These are phyloP conservation scores for Aspergillus carbonarius DNA, from an alignment of 2,329 filamentous ascomycete genomes.

Conservation along the genomic window DNA sequence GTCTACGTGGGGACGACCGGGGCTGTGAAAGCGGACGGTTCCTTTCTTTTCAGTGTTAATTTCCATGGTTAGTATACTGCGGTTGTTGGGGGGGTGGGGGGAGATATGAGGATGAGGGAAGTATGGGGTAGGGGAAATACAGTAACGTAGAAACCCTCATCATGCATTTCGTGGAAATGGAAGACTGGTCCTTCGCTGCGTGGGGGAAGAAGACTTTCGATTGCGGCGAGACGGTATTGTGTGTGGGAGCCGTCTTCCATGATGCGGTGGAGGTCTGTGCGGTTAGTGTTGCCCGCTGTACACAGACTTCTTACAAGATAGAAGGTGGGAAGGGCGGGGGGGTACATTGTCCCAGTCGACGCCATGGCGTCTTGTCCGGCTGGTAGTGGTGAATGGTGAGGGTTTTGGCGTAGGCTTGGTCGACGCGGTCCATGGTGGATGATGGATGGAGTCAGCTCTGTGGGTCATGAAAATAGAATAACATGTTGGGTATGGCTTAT, in stretches of 20 bases:
- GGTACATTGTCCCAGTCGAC: slow-evolving; percentile 2
- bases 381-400: slow-evolving; percentile 9
- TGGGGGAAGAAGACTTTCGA: slow-evolving; percentile 51
- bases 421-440: neutral
- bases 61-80: neutral
- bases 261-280: slow-evolving; percentile 16
- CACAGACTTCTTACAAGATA: too few relatives aligned
- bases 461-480: too few relatives aligned
- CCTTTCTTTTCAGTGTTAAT: slow-evolving; percentile 34
- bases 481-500: too few relatives aligned
- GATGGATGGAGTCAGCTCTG: neutral
- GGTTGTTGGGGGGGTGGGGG: too few relatives aligned
- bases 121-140: neutral
- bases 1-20: slow-evolving; percentile 46
- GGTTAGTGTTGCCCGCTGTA: neutral
- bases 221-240: slow-evolving; percentile 47
- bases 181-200: slow-evolving; percentile 45
- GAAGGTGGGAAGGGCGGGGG: neutral
- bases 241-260: slow-evolving; percentile 32
- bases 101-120: too few relatives aligned
- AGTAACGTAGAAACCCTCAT: slow-evolving; percentile 58
- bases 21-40: slow-evolving; percentile 52
- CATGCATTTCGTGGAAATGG: slow-evolving; percentile 60
- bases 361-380: slow-evolving; percentile 1
- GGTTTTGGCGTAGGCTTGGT: neutral